phyloP scores from a whole-genome alignment of 768 basidiomycete genomes.

The Pleurotus salmoneostramineus region DNA sequence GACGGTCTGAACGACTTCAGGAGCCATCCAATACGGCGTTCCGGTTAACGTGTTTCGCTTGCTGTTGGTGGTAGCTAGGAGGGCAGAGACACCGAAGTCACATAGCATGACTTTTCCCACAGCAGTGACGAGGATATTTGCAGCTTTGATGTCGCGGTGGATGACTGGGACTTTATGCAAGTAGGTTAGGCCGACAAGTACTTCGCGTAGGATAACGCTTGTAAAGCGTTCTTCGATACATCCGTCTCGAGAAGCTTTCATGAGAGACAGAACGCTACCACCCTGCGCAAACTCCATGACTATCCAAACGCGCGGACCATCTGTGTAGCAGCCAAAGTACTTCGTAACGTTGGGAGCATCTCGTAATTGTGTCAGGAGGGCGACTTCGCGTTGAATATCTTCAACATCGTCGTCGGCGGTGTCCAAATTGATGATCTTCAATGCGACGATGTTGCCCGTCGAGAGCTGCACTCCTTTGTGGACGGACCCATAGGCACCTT shows the following conservation, averaged over 20 bases:
- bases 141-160: slow-evolving; percentile 97
- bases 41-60: slow-evolving; percentile 97
- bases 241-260: slow-evolving; percentile 78
- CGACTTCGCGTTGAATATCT: slow-evolving; percentile 95
- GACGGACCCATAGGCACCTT: slow-evolving; percentile 94
- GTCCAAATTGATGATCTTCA: slow-evolving; percentile 99
- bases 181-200: slow-evolving; percentile 81
- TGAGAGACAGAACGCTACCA: slow-evolving; percentile 88
- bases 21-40: slow-evolving; percentile 99
- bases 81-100: slow-evolving; percentile 97
- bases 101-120: slow-evolving; percentile 92
- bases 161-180: slow-evolving; percentile 94
- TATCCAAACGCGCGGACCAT: slow-evolving; percentile 97
- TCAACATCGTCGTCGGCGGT: slow-evolving; percentile 94
- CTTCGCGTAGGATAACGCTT: slow-evolving; percentile 84
- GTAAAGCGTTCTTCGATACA: slow-evolving; percentile 88
- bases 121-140: slow-evolving; percentile 89
- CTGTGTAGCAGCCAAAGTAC: slow-evolving; percentile 95
- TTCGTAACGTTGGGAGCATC: slow-evolving; percentile 90
- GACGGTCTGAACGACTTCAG: slow-evolving; percentile 88
- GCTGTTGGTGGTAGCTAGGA: slow-evolving; percentile 77
- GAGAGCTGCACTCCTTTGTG: slow-evolving; percentile 85
- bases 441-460: slow-evolving; percentile 85
- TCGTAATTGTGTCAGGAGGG: slow-evolving; percentile 83
- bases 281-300: slow-evolving; percentile 98